A percentile compares a stretch with the other conserved stretches of the same genome.
These are phyloP conservation scores for Pulveroboletus sp. DNA, from an alignment of 768 basidiomycete species.

Conservation along the genomic window DNA sequence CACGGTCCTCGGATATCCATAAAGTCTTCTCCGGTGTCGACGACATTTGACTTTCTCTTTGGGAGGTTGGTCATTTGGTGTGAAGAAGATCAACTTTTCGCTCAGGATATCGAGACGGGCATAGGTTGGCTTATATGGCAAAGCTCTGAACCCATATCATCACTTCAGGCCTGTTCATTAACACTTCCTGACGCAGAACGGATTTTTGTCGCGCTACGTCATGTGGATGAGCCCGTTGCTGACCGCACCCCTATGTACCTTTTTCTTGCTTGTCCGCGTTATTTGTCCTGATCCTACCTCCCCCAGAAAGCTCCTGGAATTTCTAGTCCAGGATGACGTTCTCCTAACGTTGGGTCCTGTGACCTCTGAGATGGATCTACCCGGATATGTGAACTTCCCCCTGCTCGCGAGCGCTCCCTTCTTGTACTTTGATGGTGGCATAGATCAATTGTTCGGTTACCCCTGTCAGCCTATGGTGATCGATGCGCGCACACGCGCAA, in stretches of 20 bases:
- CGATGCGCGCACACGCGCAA: constrained; percentile 14
- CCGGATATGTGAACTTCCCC: constrained; percentile 15
- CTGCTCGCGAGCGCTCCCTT: constrained; percentile 12
- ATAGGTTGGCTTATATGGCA: constrained; percentile 18
- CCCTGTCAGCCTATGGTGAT: constrained; percentile 12
- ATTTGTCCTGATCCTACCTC: constrained; percentile 5
- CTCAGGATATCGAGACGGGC: constrained; percentile 21
- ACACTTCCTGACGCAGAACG: constrained; percentile 15
- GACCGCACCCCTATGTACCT: constrained; percentile 21
- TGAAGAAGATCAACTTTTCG: constrained; percentile 18
- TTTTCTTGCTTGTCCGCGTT: background rate
- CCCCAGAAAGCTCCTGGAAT: constrained; percentile 22
- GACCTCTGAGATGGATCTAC: constrained; percentile 17
- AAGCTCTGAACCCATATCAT: constrained; percentile 13
- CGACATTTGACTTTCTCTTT: constrained; percentile 21
- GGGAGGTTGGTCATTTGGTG: constrained; percentile 23
- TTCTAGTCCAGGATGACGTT: constrained; percentile 12
- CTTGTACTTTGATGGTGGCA: constrained; percentile 16
- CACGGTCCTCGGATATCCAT: constrained; percentile 15
- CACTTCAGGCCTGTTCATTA: constrained; percentile 18
- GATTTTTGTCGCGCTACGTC: constrained; percentile 19
- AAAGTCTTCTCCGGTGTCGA: constrained; percentile 13
- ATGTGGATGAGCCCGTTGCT: constrained; percentile 13
- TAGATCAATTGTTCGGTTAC: constrained; percentile 11
- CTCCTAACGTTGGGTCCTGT: constrained; percentile 12